phyloP scores from a whole-genome alignment of 495 filamentous ascomycete genomes.

The Penicillium salamii region DNA sequence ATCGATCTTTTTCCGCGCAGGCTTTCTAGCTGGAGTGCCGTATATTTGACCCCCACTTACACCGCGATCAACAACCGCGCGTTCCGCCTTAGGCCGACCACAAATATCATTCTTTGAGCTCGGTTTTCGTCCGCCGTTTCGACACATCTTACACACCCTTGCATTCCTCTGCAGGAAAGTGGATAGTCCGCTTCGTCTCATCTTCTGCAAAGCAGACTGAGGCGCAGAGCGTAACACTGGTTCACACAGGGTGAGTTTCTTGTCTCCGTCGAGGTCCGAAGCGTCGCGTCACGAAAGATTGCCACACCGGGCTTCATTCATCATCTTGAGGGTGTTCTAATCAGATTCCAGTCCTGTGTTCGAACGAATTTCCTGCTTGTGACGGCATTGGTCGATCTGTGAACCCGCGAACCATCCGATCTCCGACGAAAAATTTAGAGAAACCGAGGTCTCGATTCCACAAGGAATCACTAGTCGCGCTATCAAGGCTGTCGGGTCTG shows the following conservation, averaged over 20 bases:
- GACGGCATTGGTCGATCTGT: not conserved
- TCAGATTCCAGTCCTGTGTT: not conserved
- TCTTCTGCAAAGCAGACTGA: conserved; percentile 5
- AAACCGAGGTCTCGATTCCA: not conserved
- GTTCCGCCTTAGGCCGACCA: conserved; percentile 15
- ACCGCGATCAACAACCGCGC: conserved; percentile 5
- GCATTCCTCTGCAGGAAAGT: conserved; percentile 19
- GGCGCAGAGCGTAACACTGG: not conserved
- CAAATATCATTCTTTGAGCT: conserved; percentile 7
- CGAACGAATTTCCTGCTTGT: not conserved
- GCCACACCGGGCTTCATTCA: not conserved
- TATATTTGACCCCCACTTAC: conserved; percentile 4
- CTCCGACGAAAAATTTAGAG: not conserved
- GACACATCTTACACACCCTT: conserved; percentile 8
- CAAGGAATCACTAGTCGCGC: not conserved
- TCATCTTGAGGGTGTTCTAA: not conserved
- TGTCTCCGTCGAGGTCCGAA: not conserved
- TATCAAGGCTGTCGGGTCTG: conserved; percentile 14
- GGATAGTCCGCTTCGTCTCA: conserved; percentile 7
- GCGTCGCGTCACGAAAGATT: not conserved
- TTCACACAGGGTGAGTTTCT: conserved; percentile 6
- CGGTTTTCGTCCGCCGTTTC: not conserved
- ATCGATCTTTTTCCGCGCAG: not conserved
- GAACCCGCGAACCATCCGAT: not conserved
- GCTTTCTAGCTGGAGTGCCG: not conserved